phyloP scores from a whole-genome alignment of 768 basidiomycete species.

The Podaxis rugospora region DNA sequence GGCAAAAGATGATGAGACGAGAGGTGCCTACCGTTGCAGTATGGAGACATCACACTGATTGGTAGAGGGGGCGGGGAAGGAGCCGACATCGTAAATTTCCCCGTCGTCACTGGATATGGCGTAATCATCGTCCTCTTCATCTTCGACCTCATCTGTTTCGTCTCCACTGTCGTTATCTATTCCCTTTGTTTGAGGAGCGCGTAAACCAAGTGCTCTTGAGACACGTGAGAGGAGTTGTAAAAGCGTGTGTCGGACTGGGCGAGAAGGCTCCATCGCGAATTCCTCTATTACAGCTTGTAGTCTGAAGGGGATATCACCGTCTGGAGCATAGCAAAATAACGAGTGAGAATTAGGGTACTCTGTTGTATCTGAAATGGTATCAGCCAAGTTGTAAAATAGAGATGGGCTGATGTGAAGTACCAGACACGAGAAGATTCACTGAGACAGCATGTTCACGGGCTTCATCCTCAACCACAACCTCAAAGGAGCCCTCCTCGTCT shows the following conservation, averaged over 20 bases:
- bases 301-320: constrained; percentile 34
- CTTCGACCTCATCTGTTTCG: constrained; percentile 31
- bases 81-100: constrained; percentile 34
- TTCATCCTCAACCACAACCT: constrained; percentile 37
- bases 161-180: constrained; percentile 20
- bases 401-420: constrained; percentile 22
- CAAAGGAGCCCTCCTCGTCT: constrained; percentile 65
- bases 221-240: constrained; percentile 35
- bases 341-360: constrained; percentile 61
- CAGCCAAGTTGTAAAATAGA: not conserved
- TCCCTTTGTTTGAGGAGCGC: constrained; percentile 17
- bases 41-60: constrained; percentile 19
- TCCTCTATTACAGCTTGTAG: constrained; percentile 40
- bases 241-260: constrained; percentile 41
- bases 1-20: not conserved
- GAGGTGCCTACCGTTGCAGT: constrained; percentile 26
- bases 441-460: constrained; percentile 30
- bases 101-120: constrained; percentile 25
- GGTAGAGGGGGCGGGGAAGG: constrained; percentile 14
- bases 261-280: constrained; percentile 36
- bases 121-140: constrained; percentile 32
- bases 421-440: constrained; percentile 46
- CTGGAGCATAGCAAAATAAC: constrained; percentile 51
- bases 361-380: constrained; percentile 44
- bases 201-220: constrained; percentile 18